Evolutionary conservation across 495 filamentous ascomycete genomes (phyloP), one percentile per base, ranked within the genome.

Genomic region (Hypoxylon lienhwacheense): DNA sequence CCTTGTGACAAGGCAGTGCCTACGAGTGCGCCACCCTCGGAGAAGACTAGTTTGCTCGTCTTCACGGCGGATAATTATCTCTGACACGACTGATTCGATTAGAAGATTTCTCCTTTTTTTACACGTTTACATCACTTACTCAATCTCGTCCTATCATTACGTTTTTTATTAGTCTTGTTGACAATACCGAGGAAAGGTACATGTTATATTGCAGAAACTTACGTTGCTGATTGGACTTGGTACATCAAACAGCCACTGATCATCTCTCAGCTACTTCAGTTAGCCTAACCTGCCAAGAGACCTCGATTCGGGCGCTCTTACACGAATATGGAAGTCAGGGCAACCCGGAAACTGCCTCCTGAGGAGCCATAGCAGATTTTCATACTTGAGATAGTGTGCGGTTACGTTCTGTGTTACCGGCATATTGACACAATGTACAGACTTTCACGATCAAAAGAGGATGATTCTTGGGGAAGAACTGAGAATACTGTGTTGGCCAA

Each of bases 161-260:
- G 45, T 56, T 49, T 14, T 21, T 42, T 14, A n/a, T 42, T 8
- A 19, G 12, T 11, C 31, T 7, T 36, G 15, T 17, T 12, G n/a
- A 14, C 17, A 41, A 42, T 31, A 19, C 12, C 20, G 32, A 7
- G n/a, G 1, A 24, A 32, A 5, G 7, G 3, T 14, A 6, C 4
- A n/a, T n/a, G n/a, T n/a, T n/a, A n/a, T n/a, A n/a, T n/a, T n/a
- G n/a, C n/a, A 11, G 25, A 34, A 60, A 50, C 59, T 52, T 57
- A 70, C 70, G 39, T 68, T 47, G 15, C 61, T 66, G 11, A 73
- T 62, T 34, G 52, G 24, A 21, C 53, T 57, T 7, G 70, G 70
- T 6, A 64, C 70, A 31, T 62, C 67, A 31, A 73, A 73, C 19
- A 52, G 63, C 65, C 67, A 70, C 20, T 66, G 60, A 39, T 71